Evolutionary conservation across 2,329 filamentous ascomycete species (phyloP), one percentile per base, ranked within the genome.

Genomic region (Pseudogymnoascus sp.): DNA sequence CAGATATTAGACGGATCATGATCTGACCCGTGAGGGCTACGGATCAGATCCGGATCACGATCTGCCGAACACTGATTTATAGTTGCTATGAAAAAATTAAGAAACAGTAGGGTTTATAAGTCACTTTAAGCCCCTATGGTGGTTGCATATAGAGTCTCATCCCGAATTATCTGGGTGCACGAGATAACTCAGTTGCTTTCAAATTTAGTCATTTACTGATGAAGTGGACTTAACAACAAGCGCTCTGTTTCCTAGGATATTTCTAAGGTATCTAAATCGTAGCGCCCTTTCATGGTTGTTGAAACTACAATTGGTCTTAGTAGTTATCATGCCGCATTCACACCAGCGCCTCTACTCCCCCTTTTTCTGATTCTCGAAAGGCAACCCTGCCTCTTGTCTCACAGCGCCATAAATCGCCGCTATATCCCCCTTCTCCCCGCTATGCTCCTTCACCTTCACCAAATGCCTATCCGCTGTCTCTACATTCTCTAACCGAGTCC

Each of bases 381-480:
- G 81, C 69, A 96, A 75, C 0, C 91, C 91, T 28, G 83, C 84
- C 72, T 91, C 88, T 76, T 88, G 79, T 69, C 92, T 84, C 62
- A 89, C 86, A 2, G 88, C 88, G 0, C 92, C 92, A 76, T 96
- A 96, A 38, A 96, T 88, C 9, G 84, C 88, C 2, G 90, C 88
- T 73, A 96, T 84, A 75, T 96, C 93, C 0, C 91, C 91, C 68
- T 81, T 85, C 49, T 82, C 80, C 0, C 90, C 91, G 59, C 80
- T 77, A 65, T 91, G 81, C 64, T 87, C 84, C 74, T 90, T 88
- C 1, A 96, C 86, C 63, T 79, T 77, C 62, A 81, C 80, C 69
- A 96, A 75, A 73, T 95, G 88, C 28, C 76, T 79, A 75, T 93
- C 88, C 1, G 81, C 88, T 3, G 88, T 79, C 74, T 89, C 85